Evolutionary conservation across 805 yeast genomes (phyloP).

Genomic region (Cyberlindnera lachancei): DNA sequence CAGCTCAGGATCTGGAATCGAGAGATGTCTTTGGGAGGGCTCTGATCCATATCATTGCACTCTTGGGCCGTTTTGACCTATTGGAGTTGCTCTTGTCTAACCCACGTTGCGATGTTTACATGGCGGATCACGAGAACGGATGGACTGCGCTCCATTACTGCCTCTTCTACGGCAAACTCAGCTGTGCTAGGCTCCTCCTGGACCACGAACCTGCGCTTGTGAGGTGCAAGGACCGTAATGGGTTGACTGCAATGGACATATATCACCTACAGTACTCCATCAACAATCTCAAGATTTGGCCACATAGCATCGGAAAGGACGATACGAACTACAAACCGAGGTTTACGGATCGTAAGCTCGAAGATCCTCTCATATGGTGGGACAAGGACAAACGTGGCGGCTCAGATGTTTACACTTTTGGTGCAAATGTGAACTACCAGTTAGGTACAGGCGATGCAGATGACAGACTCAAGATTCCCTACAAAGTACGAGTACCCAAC

Average conservation of each 20-base stretch:
- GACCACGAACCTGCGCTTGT: constrained; percentile 30
- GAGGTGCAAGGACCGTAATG: constrained; percentile 59
- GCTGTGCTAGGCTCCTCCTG: constrained; percentile 42
- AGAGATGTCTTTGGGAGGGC: constrained; percentile 71
- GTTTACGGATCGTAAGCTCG: constrained; percentile 2
- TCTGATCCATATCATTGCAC: constrained; percentile 47
- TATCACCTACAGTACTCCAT: constrained; percentile 29
- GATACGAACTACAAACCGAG: constrained; percentile 17
- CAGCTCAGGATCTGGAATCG: constrained; percentile 32
- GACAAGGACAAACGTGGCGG: constrained; percentile 38
- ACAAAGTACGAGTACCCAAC: constrained; percentile 26
- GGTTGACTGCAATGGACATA: constrained; percentile 66
- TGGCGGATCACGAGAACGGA: constrained; percentile 65
- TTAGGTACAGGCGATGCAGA: constrained; percentile 62
- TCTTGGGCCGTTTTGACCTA: constrained; percentile 40
- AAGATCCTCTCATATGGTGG: constrained; percentile 32
- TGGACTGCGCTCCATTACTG: constrained; percentile 79
- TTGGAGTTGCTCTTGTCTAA: constrained; percentile 39
- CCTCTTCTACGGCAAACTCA: constrained; percentile 46
- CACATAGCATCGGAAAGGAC: constrained; percentile 28
- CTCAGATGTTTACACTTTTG: constrained; percentile 51
- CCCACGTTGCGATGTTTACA: constrained; percentile 36
- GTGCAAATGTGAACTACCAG: constrained; percentile 54
- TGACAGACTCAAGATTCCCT: constrained; percentile 36
- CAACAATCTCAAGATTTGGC: constrained; percentile 36